phyloP scores from a whole-genome alignment of 2,329 filamentous ascomycete genomes.

The Xylariales sp. region DNA sequence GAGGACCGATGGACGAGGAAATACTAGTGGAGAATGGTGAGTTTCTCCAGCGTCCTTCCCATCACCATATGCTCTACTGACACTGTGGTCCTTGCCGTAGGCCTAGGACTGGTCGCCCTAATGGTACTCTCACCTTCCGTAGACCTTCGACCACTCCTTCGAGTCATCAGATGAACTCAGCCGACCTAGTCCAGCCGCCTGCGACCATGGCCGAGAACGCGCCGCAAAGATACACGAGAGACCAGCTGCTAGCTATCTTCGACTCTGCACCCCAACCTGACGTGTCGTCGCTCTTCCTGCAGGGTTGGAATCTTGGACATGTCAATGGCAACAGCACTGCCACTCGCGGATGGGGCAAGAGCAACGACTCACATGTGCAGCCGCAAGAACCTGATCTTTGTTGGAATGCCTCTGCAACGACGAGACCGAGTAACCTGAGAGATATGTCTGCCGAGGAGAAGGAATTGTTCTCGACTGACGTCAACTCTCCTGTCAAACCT shows the following conservation, averaged over 20 bases:
- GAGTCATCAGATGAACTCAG: slow-evolving; percentile 36
- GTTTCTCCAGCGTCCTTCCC: slow-evolving; percentile 22
- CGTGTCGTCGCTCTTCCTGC: slow-evolving; percentile 64
- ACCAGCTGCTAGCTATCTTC: slow-evolving; percentile 73
- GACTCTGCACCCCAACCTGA: slow-evolving; percentile 49
- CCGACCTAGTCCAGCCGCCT: slow-evolving; percentile 23
- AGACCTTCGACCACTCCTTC: slow-evolving; percentile 54
- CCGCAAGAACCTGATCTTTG: slow-evolving; percentile 84
- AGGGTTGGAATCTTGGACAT: slow-evolving; percentile 74
- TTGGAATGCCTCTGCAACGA: slow-evolving; percentile 72
- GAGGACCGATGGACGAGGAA: too few relatives aligned
- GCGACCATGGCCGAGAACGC: slow-evolving; percentile 43
- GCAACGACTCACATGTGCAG: slow-evolving; percentile 66
- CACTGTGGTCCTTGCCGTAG: background rate
- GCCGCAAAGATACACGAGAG: slow-evolving; percentile 69
- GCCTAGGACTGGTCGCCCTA: slow-evolving; percentile 26
- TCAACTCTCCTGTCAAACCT: slow-evolving; percentile 91
- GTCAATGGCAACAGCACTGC: slow-evolving; percentile 65
- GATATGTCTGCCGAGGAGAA: slow-evolving; percentile 63
- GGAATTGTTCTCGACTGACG: slow-evolving; percentile 77
- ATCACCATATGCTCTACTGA: background rate
- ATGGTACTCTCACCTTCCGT: slow-evolving; percentile 61
- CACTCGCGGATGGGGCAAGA: slow-evolving; percentile 70
- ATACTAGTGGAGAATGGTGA: slow-evolving; percentile 68
- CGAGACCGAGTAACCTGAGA: slow-evolving; percentile 66